Evolutionary conservation across 2,329 filamentous ascomycete species (phyloP), one percentile per base, ranked within the genome.

Genomic region (Chaetomium sp.): DNA sequence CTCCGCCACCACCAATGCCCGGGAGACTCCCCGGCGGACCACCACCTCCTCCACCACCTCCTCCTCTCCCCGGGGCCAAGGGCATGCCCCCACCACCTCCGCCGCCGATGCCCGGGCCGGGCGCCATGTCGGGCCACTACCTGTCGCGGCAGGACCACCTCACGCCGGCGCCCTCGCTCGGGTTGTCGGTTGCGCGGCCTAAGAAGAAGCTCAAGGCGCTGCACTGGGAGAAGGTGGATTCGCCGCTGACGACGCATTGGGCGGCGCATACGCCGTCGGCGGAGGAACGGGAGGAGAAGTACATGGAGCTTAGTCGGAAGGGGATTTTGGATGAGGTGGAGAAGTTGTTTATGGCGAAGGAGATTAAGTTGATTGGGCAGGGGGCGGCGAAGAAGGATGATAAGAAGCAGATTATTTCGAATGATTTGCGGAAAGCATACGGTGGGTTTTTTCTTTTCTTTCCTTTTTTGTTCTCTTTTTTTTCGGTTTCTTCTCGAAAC

Each of bases 201-300:
- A 97, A 96, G 82, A 97, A 96, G 84, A 99, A 97, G 79, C 89
- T 99, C 72, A 99, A 99, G 83, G 92, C 92, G 57, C 80, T 99
- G 64, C 94, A 99, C 75, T 97, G 94, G 92, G 94, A 99, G 74
- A 97, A 97, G 77, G 90, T 99, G 53, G 94, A 99, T 72, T 82
- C 88, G 52, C 89, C 91, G 27, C 85, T 94, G 69, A 88, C 90
- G 50, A 96, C 92, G 53, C 89, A 96, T 65, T 97, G 92, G 92
- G 91, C 91, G 37, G 80, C 84, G 6, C 90, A 95, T 70, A 83
- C 88, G 35, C 87, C 89, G 5, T 95, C 89, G n/a, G 82, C 85
- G 4, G 86, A 95, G 69, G 88, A 88, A 59, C 89, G 91, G 68
- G 94, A 99, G 74, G 89, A 96, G 73, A 96, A 96, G 71, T 97